Base-by-base conservation (phyloP, 2,329 filamentous ascomycete species). In the Colletotrichum sp. region DNA sequence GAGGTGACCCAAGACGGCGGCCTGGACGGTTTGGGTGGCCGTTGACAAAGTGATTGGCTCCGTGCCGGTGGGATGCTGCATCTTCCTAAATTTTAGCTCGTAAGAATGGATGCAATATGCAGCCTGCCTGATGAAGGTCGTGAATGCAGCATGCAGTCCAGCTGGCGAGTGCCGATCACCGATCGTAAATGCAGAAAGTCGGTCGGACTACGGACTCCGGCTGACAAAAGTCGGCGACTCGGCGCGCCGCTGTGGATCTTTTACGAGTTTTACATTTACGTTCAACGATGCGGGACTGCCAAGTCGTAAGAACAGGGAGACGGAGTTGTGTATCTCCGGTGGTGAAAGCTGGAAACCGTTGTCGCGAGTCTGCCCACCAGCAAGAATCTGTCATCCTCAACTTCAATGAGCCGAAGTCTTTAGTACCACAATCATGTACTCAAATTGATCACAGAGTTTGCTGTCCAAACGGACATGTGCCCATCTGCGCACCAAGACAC, bases 11-110 rank as follows among this genome's bases (percentile, higher is more conserved):
- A 36, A 63, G 30, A 34, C 59, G 18, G 55, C 55, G 8, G n/a
- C 15, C 16, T 24, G 16, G 15, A 59, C 55, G n/a, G 26, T 28
- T 59, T 59, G 2, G 16, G 55, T 28, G 13, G 26, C 13, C 26
- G 8, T 28, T 59, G 13, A 59, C 55, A 59, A 59, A 24, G 0
- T 59, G 55, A 59, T 59, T 59, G 21, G 21, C 24, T 16, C 55
- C 26, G 26, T 59, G 55, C 55, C 55, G 55, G 55, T 59, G 55
- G 55, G 24, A 59, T 59, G 13, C 55, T 28, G 55, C 24, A 59
- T 0, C 8, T 16, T 52, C 6, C 0, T 0, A 13, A 52, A 21
- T 21, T 52, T 21, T 24, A 52, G n/a, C 44, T 5, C n/a, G n/a
- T 15, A 21, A 21, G 6, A 52, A 52, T 13, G n/a, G 10, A 52